phyloP scores from a whole-genome alignment of 441 rosid species.

The Arabidopsis hybrid region DNA sequence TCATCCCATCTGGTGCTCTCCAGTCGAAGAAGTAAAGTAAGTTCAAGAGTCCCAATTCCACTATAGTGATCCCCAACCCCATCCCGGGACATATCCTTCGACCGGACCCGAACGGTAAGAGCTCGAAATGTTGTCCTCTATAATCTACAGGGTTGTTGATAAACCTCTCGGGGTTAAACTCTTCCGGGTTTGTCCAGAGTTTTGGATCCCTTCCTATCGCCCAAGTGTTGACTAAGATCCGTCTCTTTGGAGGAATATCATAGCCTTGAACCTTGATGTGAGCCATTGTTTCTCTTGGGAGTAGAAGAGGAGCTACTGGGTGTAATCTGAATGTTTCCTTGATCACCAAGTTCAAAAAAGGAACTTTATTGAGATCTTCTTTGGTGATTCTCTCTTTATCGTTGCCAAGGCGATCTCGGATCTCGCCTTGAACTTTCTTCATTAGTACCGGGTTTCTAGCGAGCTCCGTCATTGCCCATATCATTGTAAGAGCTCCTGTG shows the following conservation, averaged over 20 bases:
- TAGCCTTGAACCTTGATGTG: conserved; percentile 45
- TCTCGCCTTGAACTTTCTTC: conserved; percentile 51
- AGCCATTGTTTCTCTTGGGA: conserved; percentile 51
- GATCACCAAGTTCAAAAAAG: conserved; percentile 49
- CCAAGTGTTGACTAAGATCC: conserved; percentile 35
- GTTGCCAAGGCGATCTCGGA: conserved; percentile 47
- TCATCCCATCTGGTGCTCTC: conserved; percentile 42
- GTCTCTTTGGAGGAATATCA: conserved; percentile 35
- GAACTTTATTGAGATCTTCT: conserved; percentile 49
- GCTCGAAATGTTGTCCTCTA: conserved; percentile 41
- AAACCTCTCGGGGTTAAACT: conserved; percentile 46
- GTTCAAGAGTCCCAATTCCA: conserved; percentile 42
- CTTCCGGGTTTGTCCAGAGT: conserved; percentile 43
- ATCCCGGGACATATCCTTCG: conserved; percentile 48
- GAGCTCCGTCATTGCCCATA: conserved; percentile 61
- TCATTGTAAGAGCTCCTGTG: conserved; percentile 54
- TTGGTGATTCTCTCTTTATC: conserved; percentile 51
- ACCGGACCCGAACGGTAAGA: conserved; percentile 47
- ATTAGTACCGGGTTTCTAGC: conserved; percentile 47
- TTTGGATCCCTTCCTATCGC: conserved; percentile 41
- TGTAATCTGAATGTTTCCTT: conserved; percentile 66
- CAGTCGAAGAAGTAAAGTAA: conserved; percentile 47
- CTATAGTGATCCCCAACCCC: conserved; percentile 2
- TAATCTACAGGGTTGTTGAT: conserved; percentile 30
- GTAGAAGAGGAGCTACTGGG: conserved; percentile 56